Conservation (phyloP, 2,329 filamentous ascomycete genomes). For the Alternaria hordeiaustralica region DNA sequence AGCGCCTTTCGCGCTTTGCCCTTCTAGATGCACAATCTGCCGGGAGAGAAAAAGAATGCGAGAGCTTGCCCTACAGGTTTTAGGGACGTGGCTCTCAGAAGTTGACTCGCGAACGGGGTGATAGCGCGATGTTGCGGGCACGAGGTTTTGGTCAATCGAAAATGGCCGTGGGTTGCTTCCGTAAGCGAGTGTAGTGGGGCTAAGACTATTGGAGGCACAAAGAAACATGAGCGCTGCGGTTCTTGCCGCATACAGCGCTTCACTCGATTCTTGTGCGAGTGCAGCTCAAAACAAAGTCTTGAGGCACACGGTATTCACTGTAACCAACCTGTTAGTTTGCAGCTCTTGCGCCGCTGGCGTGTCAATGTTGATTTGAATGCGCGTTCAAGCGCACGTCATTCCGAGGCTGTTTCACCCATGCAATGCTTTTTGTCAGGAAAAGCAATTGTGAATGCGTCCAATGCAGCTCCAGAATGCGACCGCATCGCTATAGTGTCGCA, state of each 20-base stretch:
- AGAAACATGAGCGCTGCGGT: conserved; percentile 22
- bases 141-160: conserved; percentile 30
- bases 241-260: conserved; percentile 10
- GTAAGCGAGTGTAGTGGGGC: conserved; percentile 19
- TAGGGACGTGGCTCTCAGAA: conserved; percentile 50
- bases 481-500: not conserved
- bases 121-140: conserved; percentile 38
- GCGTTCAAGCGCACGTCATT: conserved; percentile 23
- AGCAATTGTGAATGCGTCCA: not conserved
- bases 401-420: conserved; percentile 15
- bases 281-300: not conserved
- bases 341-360: not conserved
- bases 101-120: conserved; percentile 35
- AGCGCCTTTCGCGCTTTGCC: conserved; percentile 55
- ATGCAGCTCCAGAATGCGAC: not conserved
- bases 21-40: conserved; percentile 52
- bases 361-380: not conserved
- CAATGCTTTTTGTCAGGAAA: not conserved
- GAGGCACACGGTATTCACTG: not conserved
- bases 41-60: conserved; percentile 35
- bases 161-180: conserved; percentile 19
- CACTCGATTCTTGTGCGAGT: conserved; percentile 3
- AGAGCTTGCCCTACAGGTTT: conserved; percentile 49
- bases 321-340: not conserved
- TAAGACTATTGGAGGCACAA: conserved; percentile 16